phyloP scores from a whole-genome alignment of 2,329 filamentous ascomycete genomes.

The Passalora sequoiae region DNA sequence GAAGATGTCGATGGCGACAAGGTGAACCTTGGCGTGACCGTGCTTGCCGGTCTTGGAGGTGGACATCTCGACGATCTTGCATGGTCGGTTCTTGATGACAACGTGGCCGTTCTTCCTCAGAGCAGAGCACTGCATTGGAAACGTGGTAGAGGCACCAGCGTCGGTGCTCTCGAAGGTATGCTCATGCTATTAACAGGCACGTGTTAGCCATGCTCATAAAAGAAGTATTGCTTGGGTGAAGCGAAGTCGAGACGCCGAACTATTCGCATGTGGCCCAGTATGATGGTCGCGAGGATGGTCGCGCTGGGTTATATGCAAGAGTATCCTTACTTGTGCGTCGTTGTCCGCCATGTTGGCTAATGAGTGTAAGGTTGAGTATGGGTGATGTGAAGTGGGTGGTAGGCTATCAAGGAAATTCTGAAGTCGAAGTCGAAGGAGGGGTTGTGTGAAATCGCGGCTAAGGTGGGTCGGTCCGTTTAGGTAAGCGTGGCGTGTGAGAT shows the following conservation, averaged over 20 bases:
- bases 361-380: slow-evolving; percentile 33
- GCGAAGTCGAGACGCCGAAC: no score
- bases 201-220: no score
- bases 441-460: no score
- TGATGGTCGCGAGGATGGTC: no score
- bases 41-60: slow-evolving; percentile 99
- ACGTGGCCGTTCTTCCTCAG: slow-evolving; percentile 99
- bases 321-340: slow-evolving; percentile 57
- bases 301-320: no score
- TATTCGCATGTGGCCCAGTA: no score
- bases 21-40: slow-evolving; percentile 99
- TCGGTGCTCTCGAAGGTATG: slow-evolving; percentile 87
- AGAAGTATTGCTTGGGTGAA: no score
- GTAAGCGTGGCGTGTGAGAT: no score
- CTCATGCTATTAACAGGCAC: slow-evolving; percentile 43
- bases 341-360: slow-evolving; percentile 57
- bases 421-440: slow-evolving; percentile 16
- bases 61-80: slow-evolving; percentile 99
- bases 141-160: slow-evolving; percentile 91
- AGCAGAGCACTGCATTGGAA: slow-evolving; percentile 98
- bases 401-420: neutral
- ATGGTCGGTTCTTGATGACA: slow-evolving; percentile 96
- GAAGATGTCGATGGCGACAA: slow-evolving; percentile 98
- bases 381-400: slow-evolving; percentile 31
- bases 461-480: no score